Conservation (phyloP, 192 early-diverging fungal species). For the Gaertneriomyces semiglobifer region DNA sequence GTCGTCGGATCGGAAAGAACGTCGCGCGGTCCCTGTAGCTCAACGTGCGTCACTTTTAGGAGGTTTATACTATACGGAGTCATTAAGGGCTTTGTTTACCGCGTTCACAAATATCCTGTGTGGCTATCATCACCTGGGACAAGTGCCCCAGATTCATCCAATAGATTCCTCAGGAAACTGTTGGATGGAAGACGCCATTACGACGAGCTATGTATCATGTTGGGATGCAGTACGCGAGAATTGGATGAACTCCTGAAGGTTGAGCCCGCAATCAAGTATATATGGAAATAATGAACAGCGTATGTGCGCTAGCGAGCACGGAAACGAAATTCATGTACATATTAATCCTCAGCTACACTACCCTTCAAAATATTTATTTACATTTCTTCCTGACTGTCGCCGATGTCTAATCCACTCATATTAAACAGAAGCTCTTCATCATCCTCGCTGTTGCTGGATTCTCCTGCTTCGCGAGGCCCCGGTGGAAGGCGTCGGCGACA, state of each 20-base stretch:
- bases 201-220: slow-evolving; percentile 70
- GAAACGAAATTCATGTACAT: too few species aligned
- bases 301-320: too few species aligned
- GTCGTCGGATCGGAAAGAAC: not conserved
- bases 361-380: not conserved
- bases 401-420: slow-evolving; percentile 38
- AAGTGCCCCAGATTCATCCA: not conserved
- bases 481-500: too few species aligned
- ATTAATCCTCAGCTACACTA: too few species aligned
- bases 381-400: slow-evolving; percentile 6
- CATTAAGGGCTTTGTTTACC: slow-evolving; percentile 74
- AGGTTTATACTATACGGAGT: slow-evolving; percentile 90
- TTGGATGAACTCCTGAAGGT: slow-evolving; percentile 52
- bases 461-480: too few species aligned
- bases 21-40: too few species aligned
- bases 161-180: slow-evolving; percentile 11
- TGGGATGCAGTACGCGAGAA: slow-evolving; percentile 58
- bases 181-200: slow-evolving; percentile 69
- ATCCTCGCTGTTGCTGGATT: slow-evolving; percentile 14
- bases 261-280: slow-evolving; percentile 47
- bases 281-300: slow-evolving; percentile 39
- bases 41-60: slow-evolving; percentile 34
- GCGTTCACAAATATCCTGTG: slow-evolving; percentile 89
- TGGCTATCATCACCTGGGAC: slow-evolving; percentile 23
- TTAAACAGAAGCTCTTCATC: slow-evolving; percentile 42